Evolutionary conservation across 129 eudicot genomes (phyloP).

Genomic region (Tanacetum coccineum): DNA sequence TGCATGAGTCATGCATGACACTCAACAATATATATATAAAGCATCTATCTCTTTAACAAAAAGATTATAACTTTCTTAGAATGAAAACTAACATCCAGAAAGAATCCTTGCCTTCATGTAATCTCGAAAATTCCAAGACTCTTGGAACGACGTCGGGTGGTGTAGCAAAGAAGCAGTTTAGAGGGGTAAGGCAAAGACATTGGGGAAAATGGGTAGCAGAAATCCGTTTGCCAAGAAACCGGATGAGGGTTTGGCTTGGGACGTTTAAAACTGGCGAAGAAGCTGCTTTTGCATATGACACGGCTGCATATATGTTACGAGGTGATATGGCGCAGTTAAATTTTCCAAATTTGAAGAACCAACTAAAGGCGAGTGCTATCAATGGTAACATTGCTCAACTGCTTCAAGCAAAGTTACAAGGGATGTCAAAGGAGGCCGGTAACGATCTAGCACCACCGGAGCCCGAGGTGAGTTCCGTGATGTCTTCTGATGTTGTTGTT

Average conservation of each 20-base stretch:
- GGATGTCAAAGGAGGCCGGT: constrained; percentile 19
- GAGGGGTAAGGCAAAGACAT: constrained; percentile 87
- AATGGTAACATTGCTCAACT: constrained; percentile 49
- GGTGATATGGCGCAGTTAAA: constrained; percentile 80
- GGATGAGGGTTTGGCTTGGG: constrained; percentile 87
- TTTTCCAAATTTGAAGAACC: constrained; percentile 65
- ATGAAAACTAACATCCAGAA: constrained; percentile 31
- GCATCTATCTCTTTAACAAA: too few species aligned
- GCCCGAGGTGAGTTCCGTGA: neutral
- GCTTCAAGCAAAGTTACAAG: constrained; percentile 62
- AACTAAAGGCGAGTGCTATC: constrained; percentile 46
- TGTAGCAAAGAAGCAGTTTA: constrained; percentile 42
- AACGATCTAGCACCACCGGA: neutral
- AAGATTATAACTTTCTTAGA: too few species aligned
- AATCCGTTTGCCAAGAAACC: constrained; percentile 67
- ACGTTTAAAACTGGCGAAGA: constrained; percentile 82
- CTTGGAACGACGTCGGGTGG: constrained; percentile 7
- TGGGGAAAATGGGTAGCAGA: constrained; percentile 99
- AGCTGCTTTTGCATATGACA: constrained; percentile 83
- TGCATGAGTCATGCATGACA: neutral
- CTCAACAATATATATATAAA: constrained; percentile 24
- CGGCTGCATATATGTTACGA: constrained; percentile 74
- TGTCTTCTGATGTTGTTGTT: constrained; percentile 14
- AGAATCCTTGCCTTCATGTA: constrained; percentile 18
- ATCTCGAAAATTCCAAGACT: constrained; percentile 22